A percentile compares a stretch with the other conserved stretches of the same genome.
These are phyloP conservation scores for Penicillium canescens DNA, from an alignment of 495 filamentous ascomycete species.

Conservation along the genomic window DNA sequence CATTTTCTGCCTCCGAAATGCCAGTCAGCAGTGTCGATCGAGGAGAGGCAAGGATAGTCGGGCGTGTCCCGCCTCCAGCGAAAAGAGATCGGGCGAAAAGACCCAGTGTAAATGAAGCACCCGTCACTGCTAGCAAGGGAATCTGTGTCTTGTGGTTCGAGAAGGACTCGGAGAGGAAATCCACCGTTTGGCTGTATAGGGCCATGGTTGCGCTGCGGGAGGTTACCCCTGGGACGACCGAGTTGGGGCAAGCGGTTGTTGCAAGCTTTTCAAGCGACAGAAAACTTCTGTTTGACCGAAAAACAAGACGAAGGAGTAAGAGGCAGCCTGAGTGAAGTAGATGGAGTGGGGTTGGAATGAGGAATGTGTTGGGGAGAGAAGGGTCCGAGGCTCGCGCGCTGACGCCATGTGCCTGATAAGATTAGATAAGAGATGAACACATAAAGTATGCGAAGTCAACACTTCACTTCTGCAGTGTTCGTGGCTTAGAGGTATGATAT, in stretches of 20 bases:
- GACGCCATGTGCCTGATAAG: conserved; percentile 13
- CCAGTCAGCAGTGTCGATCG: conserved; percentile 42
- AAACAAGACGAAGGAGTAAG: background rate
- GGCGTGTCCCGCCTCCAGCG: conserved; percentile 8
- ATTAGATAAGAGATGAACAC: conserved; percentile 1
- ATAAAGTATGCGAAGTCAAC: background rate
- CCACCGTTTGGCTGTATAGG: conserved; percentile 41
- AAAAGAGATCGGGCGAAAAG: conserved; percentile 40
- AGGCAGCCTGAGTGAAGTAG: background rate
- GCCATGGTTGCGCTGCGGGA: conserved; percentile 24
- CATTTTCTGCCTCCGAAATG: conserved; percentile 47
- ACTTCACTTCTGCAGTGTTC: background rate
- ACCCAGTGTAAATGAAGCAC: conserved; percentile 43
- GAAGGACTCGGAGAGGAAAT: conserved; percentile 40
- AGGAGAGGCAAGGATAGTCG: conserved; percentile 46
- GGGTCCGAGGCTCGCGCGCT: conserved; percentile 2
- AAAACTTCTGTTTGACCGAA: background rate
- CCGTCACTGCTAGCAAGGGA: conserved; percentile 41
- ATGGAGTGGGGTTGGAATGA: background rate
- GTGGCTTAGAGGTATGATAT: too few relatives aligned
- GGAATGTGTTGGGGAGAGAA: background rate
- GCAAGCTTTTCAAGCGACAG: background rate
- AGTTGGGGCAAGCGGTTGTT: background rate
- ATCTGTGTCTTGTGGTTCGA: conserved; percentile 39
- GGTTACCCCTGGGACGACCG: conserved; percentile 8